Conservation (phyloP, 768 basidiomycete species). For the Dentipellis fragilis region DNA sequence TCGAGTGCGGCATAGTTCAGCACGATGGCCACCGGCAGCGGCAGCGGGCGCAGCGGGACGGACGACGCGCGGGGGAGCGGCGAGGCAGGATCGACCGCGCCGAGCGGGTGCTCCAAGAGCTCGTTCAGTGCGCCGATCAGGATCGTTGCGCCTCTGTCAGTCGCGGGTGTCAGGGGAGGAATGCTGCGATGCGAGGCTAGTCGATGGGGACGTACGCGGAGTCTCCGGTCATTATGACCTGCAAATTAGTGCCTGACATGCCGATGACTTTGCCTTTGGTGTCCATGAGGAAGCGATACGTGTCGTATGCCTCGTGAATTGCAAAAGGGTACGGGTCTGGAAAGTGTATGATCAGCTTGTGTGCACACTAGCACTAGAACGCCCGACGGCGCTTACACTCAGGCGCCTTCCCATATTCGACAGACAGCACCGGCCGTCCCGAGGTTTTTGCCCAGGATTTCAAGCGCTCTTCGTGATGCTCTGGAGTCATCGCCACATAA, state of each 20-base stretch:
- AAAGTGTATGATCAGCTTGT: neutral
- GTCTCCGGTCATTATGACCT: slow-evolving; percentile 80
- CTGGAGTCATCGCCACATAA: slow-evolving; percentile 92
- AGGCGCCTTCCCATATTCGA: slow-evolving; percentile 95
- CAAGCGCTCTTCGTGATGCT: slow-evolving; percentile 92
- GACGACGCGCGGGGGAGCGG: slow-evolving; percentile 5
- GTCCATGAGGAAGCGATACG: slow-evolving; percentile 72
- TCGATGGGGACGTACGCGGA: slow-evolving; percentile 70
- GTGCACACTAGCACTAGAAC: neutral
- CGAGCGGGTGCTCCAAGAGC: slow-evolving; percentile 57
- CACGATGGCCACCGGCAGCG: slow-evolving; percentile 72
- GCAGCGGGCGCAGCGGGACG: slow-evolving; percentile 34
- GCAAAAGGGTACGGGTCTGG: slow-evolving; percentile 95
- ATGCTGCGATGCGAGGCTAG: slow-evolving; percentile 2
- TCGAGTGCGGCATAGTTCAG: slow-evolving; percentile 89
- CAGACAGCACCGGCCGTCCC: slow-evolving; percentile 67
- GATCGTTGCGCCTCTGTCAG: slow-evolving; percentile 73
- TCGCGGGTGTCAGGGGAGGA: neutral
- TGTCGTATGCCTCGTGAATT: slow-evolving; percentile 90
- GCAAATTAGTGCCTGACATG: slow-evolving; percentile 75
- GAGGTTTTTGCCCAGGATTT: slow-evolving; percentile 77
- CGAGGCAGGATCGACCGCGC: slow-evolving; percentile 12
- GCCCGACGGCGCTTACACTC: slow-evolving; percentile 58
- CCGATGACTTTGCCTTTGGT: slow-evolving; percentile 75
- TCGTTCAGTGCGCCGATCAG: slow-evolving; percentile 78